Conservation (phyloP, 2,329 filamentous ascomycete species). For the Aureobasidium mangrovei region DNA sequence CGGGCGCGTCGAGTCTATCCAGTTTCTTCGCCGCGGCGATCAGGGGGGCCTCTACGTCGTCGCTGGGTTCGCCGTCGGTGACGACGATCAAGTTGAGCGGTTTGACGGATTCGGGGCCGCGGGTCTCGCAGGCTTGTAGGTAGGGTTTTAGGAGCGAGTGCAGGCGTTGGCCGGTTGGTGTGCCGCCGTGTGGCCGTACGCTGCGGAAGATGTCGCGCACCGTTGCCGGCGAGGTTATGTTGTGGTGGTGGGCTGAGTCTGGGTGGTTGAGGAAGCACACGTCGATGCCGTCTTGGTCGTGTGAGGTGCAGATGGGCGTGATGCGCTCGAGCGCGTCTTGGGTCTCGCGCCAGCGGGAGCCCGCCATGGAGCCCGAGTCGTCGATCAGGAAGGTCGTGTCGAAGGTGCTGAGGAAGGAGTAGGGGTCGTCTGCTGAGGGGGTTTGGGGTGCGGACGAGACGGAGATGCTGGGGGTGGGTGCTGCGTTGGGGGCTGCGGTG, state of each 20-base stretch:
- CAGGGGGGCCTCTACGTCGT: conserved; percentile 68
- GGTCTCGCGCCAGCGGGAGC: conserved; percentile 68
- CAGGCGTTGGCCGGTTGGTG: conserved; percentile 66
- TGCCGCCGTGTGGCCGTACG: conserved; percentile 56
- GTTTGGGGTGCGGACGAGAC: conserved; percentile 15
- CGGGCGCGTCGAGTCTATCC: conserved; percentile 58
- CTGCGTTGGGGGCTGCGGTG: conserved; percentile 35
- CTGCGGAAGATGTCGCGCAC: conserved; percentile 63
- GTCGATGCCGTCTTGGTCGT: conserved; percentile 80
- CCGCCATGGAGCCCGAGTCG: conserved; percentile 81
- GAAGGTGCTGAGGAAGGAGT: conserved; percentile 67
- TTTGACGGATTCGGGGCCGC: conserved; percentile 44
- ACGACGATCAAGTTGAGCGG: conserved; percentile 88
- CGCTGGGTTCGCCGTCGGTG: conserved; percentile 75
- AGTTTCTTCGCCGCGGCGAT: conserved; percentile 60
- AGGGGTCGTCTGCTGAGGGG: conserved; percentile 51
- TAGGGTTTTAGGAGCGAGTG: conserved; percentile 67
- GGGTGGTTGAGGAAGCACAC: conserved; percentile 79
- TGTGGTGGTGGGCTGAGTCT: conserved; percentile 51
- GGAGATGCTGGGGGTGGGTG: conserved; percentile 23
- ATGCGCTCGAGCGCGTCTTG: conserved; percentile 61
- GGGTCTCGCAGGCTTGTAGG: conserved; percentile 44
- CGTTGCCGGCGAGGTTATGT: conserved; percentile 49
- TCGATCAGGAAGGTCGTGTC: conserved; percentile 89
- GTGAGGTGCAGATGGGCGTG: conserved; percentile 68